These are phyloP conservation scores for Amauroascus niger DNA, from an alignment of 2,329 filamentous ascomycete species.

Conservation along the genomic window DNA sequence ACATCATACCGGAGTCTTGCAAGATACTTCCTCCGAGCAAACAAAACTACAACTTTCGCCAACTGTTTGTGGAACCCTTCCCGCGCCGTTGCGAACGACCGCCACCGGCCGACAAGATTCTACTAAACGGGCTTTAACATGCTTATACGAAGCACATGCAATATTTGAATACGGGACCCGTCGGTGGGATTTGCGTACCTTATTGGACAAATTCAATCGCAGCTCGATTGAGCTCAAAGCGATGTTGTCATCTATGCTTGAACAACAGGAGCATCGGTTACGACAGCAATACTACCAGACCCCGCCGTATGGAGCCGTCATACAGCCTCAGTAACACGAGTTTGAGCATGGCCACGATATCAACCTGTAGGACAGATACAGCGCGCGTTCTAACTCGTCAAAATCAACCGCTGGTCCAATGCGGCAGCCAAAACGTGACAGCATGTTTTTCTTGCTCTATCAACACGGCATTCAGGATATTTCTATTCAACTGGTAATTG, in stretches of 20 bases:
- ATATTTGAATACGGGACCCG: conserved; percentile 28
- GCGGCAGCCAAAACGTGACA: no score
- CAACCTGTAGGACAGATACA: not conserved
- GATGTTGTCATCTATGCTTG: conserved; percentile 17
- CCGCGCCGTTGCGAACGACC: conserved; percentile 21
- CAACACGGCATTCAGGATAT: no score
- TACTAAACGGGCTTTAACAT: conserved; percentile 27
- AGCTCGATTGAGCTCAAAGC: conserved; percentile 24
- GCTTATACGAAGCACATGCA: conserved; percentile 26
- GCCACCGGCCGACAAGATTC: conserved; percentile 27
- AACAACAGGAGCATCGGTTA: no score
- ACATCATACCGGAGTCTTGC: conserved; percentile 15
- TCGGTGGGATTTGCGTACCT: conserved; percentile 28
- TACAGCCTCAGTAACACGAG: not conserved
- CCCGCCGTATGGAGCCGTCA: not conserved
- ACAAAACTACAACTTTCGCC: conserved; percentile 19
- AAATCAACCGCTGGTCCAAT: not conserved
- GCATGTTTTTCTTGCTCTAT: no score
- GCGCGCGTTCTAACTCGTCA: not conserved
- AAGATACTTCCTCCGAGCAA: not conserved
- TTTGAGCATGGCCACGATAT: not conserved
- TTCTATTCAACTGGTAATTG: not conserved
- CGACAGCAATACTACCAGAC: not conserved
- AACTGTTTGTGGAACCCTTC: not conserved
- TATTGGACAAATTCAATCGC: conserved; percentile 28